These are phyloP conservation scores for Magnolia kwangsiensis DNA, from an alignment of 164 flowering plant species.

Conservation along the genomic window DNA sequence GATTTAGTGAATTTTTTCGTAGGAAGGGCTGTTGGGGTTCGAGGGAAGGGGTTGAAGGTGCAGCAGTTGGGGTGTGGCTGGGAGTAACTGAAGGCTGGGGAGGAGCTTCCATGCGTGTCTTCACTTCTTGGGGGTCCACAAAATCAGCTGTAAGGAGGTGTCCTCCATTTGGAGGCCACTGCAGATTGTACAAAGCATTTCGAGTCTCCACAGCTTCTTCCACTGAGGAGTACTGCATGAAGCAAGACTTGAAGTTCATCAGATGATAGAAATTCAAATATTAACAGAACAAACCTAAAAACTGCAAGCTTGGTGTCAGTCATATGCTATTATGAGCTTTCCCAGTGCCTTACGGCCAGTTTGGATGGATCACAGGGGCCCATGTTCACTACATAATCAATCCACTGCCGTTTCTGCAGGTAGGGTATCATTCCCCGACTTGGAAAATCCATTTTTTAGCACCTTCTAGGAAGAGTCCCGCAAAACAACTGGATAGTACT, in stretches of 20 bases:
- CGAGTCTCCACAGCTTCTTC: slow-evolving; percentile 88
- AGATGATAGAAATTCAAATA: background rate
- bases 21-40: slow-evolving; percentile 47
- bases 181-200: slow-evolving; percentile 81
- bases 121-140: slow-evolving; percentile 87
- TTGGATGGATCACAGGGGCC: background rate
- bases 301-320: background rate
- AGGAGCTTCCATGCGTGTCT: slow-evolving; percentile 46
- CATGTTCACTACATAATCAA: background rate
- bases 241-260: background rate
- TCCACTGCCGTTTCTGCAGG: background rate
- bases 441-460: background rate
- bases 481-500: background rate
- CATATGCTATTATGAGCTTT: too few relatives aligned
- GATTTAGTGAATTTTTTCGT: slow-evolving; percentile 39
- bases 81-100: slow-evolving; percentile 30
- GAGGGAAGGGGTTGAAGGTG: slow-evolving; percentile 14
- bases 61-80: slow-evolving; percentile 10
- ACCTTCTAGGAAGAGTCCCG: background rate
- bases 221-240: slow-evolving; percentile 72
- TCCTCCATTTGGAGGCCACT: slow-evolving; percentile 96
- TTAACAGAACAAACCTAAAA: too few relatives aligned
- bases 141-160: slow-evolving; percentile 75
- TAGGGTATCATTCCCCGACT: background rate
- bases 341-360: too few relatives aligned